These are phyloP conservation scores for Zygosaccharomyces sapae DNA, from an alignment of 1,139 yeast species.

Conservation along the genomic window DNA sequence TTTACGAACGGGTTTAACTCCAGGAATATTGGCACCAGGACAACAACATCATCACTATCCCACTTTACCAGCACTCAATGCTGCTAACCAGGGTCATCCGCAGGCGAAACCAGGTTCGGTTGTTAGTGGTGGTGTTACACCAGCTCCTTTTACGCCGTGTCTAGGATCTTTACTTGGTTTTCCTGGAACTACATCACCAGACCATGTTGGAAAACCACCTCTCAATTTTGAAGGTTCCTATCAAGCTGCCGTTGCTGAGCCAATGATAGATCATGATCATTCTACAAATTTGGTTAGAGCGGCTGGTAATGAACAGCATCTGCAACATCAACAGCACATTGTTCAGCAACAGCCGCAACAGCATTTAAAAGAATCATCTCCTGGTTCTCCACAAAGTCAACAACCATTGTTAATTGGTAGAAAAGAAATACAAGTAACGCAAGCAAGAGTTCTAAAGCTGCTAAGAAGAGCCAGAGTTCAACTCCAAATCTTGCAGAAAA, in stretches of 20 bases:
- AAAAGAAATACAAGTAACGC: slow-evolving; percentile 11
- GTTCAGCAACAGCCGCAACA: too few relatives aligned
- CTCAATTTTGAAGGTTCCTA: slow-evolving; percentile 8
- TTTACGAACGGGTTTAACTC: slow-evolving; percentile 62
- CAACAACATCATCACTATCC: slow-evolving; percentile 22
- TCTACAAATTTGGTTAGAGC: too few relatives aligned
- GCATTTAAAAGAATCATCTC: too few relatives aligned
- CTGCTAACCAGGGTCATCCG: slow-evolving; percentile 25
- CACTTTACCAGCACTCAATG: slow-evolving; percentile 38
- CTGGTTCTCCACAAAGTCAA: slow-evolving; percentile 7
- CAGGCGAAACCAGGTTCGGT: slow-evolving; percentile 41
- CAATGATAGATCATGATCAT: slow-evolving; percentile 17
- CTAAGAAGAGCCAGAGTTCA: slow-evolving; percentile 10
- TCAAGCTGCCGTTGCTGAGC: slow-evolving; percentile 23
- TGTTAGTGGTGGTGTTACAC: slow-evolving; percentile 15
- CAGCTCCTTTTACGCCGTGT: slow-evolving; percentile 41
- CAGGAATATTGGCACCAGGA: slow-evolving; percentile 36
- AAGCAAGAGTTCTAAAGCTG: slow-evolving; percentile 6
- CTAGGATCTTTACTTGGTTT: slow-evolving; percentile 43
- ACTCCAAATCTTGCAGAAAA: slow-evolving; percentile 4
- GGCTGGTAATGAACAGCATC: neutral
- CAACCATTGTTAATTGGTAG: slow-evolving; percentile 4
- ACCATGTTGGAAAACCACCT: slow-evolving; percentile 15
- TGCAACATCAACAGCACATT: too few relatives aligned
- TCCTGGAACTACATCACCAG: slow-evolving; percentile 19